A percentile compares a stretch with the other conserved stretches of the same genome.
Evolutionary conservation across 805 yeast genomes (phyloP).

Genomic region (Hanseniaspora occidentalis): DNA sequence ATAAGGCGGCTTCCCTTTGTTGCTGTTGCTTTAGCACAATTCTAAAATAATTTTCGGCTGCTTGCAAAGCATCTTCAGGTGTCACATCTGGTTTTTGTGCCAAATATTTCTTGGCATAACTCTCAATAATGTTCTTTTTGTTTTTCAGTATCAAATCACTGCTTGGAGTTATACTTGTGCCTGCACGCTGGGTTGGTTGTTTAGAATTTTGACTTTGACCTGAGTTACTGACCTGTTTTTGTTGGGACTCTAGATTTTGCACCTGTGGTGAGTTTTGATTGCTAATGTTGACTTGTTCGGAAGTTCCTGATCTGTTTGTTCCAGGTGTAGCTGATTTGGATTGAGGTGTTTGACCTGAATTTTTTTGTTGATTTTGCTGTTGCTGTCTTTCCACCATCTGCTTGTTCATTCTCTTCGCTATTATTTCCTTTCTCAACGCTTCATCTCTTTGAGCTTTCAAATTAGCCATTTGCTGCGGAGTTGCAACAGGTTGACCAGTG

Average conservation of each 20-base stretch:
- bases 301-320: too few species aligned
- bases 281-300: constrained; percentile 3
- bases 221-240: constrained; percentile 5
- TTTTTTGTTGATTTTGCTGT: constrained; percentile 12
- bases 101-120: constrained; percentile 20
- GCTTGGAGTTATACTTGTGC: constrained; percentile 9
- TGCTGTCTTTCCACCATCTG: constrained; percentile 18
- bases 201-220: constrained; percentile 4
- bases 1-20: neutral
- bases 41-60: constrained; percentile 22
- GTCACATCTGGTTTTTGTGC: constrained; percentile 21
- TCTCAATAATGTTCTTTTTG: constrained; percentile 20
- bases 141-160: constrained; percentile 12
- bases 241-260: constrained; percentile 3
- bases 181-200: too few species aligned
- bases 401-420: constrained; percentile 21
- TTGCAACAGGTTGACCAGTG: constrained; percentile 42
- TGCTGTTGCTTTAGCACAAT: constrained; percentile 15
- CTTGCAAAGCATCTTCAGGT: constrained; percentile 22
- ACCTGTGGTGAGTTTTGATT: constrained; percentile 1
- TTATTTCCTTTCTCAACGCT: constrained; percentile 56
- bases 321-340: constrained; percentile 4
- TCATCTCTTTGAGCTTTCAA: constrained; percentile 79
- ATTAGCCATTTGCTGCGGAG: constrained; percentile 76
- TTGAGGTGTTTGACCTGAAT: constrained; percentile 1